phyloP scores from a whole-genome alignment of 495 filamentous ascomycete genomes.

The Physcia stellaris region DNA sequence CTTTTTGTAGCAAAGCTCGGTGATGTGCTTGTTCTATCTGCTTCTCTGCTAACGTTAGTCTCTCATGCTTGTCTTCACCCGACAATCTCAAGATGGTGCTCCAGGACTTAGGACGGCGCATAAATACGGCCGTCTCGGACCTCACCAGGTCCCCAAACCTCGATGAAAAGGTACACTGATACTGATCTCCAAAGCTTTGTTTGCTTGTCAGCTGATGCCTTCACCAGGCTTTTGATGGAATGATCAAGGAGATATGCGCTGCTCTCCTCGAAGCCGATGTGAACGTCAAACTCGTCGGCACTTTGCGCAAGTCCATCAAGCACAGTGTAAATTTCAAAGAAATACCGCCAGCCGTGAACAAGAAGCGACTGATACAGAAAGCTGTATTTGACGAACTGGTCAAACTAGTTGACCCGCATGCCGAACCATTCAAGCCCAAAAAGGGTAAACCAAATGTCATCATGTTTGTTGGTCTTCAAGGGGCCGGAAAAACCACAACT shows the following conservation, averaged over 20 bases:
- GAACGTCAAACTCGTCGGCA: conserved; percentile 86
- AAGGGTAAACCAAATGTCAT: conserved; percentile 94
- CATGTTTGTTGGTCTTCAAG: conserved; percentile 98
- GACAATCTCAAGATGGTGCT: conserved; percentile 80
- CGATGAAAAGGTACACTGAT: conserved; percentile 70
- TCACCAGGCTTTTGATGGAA: conserved; percentile 78
- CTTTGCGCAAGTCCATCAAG: conserved; percentile 87
- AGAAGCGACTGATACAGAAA: conserved; percentile 96
- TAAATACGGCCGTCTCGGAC: conserved; percentile 91
- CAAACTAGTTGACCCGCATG: conserved; percentile 87
- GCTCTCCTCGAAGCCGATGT: conserved; percentile 93
- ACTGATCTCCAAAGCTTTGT: conserved; percentile 5
- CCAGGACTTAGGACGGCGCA: conserved; percentile 95
- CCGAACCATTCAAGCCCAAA: conserved; percentile 90
- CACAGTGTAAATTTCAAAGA: conserved; percentile 85
- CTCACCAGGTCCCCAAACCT: conserved; percentile 82
- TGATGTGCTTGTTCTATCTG: conserved; percentile 6
- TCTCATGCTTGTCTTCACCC: neutral
- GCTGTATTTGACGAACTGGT: conserved; percentile 96
- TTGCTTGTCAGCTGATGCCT: conserved; percentile 2
- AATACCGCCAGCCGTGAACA: conserved; percentile 76
- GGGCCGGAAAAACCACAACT: conserved; percentile 93
- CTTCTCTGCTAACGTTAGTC: conserved; percentile 10
- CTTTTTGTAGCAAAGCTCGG: neutral
- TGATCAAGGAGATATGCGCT: conserved; percentile 94